Percentiles rank a stretch among this genome's conserved stretches.
Conservation (phyloP, 352 stramenopile genomes). For the Lagenidium giganteum region DNA sequence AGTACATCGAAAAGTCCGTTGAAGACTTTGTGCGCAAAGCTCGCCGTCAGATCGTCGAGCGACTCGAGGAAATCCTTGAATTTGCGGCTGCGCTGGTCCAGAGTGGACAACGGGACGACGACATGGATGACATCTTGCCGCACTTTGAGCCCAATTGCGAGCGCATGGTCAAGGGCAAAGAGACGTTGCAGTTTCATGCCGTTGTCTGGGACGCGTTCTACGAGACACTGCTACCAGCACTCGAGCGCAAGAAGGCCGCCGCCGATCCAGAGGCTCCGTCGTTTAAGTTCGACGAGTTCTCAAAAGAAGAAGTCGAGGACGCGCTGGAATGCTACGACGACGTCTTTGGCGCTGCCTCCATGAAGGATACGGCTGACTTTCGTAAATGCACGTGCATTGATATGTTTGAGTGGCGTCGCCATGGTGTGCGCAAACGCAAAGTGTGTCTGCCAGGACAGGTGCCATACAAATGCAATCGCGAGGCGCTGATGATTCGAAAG, state of each 20-base stretch:
- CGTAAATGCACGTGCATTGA: constrained; percentile 51
- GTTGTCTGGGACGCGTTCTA: constrained; percentile 57
- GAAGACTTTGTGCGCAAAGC: constrained; percentile 38
- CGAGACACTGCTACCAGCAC: constrained; percentile 27
- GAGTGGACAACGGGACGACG: neutral
- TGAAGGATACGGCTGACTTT: constrained; percentile 22
- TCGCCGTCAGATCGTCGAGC: constrained; percentile 40
- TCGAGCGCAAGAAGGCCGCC: constrained; percentile 28
- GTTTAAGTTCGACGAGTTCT: constrained; percentile 23
- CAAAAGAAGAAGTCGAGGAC: constrained; percentile 41
- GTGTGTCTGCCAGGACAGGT: constrained; percentile 35
- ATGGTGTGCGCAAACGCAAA: constrained; percentile 24
- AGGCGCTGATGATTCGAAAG: constrained; percentile 36
- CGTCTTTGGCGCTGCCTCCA: constrained; percentile 34
- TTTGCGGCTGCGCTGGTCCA: constrained; percentile 26
- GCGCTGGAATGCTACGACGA: constrained; percentile 52
- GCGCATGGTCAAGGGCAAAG: constrained; percentile 23
- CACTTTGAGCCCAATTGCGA: constrained; percentile 44
- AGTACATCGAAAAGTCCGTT: constrained; percentile 49
- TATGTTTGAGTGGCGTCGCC: constrained; percentile 13
- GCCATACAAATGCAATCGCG: constrained; percentile 40
- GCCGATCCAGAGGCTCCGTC: neutral
- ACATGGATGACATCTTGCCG: constrained; percentile 21
- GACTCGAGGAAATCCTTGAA: constrained; percentile 29
- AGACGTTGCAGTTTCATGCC: constrained; percentile 43